Percentiles rank a stretch among this genome's conserved stretches.
These are phyloP conservation scores for Tuber aestivum DNA, from an alignment of 495 filamentous ascomycete species.

Conservation along the genomic window DNA sequence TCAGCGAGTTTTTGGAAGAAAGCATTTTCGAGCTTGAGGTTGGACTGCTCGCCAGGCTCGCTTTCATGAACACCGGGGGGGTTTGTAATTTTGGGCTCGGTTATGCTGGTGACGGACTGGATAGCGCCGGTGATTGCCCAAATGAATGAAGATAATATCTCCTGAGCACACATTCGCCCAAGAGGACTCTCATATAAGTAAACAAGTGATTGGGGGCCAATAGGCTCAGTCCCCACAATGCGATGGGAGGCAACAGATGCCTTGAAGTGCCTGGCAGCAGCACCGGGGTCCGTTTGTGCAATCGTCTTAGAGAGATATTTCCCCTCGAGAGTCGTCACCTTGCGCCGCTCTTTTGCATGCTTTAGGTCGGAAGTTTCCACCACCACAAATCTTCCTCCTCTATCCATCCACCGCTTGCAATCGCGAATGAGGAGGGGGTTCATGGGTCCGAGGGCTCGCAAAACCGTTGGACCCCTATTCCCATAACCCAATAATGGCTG, in stretches of 20 bases:
- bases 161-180: constrained; percentile 21
- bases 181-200: constrained; percentile 3
- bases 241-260: background rate
- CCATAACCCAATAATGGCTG: background rate
- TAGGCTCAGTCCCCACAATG: background rate
- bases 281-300: background rate
- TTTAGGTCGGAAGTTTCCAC: background rate
- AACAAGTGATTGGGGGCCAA: background rate
- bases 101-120: background rate
- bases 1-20: constrained; percentile 3
- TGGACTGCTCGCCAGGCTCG: background rate
- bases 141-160: constrained; percentile 35
- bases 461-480: background rate
- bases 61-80: background rate
- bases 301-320: background rate
- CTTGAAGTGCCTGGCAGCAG: background rate
- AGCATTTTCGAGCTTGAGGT: constrained; percentile 1
- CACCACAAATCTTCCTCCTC: background rate
- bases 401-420: background rate
- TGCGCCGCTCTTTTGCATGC: background rate
- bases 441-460: background rate
- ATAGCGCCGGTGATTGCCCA: constrained; percentile 20
- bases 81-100: background rate
- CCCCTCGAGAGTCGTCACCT: background rate
- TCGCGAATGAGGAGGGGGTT: background rate